Percentiles rank a stretch among this genome's conserved stretches.
phyloP scores from a whole-genome alignment of 164 flowering plant genomes.

The Aristolochia contorta region DNA sequence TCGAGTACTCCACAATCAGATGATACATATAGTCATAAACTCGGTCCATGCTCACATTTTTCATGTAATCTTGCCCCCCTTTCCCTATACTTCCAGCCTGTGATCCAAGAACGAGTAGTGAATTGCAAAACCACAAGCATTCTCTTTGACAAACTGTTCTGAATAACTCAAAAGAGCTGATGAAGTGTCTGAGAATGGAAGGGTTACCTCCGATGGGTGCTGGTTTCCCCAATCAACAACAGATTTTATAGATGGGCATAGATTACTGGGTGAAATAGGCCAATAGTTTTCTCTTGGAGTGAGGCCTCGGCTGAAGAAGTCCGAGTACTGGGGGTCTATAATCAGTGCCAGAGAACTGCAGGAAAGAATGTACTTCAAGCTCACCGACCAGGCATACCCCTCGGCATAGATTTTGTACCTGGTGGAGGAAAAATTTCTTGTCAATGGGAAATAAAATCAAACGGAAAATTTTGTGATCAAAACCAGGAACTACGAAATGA shows the following conservation, averaged over 20 bases:
- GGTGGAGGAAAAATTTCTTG: neutral
- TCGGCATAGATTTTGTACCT: conserved; percentile 92
- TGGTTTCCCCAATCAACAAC: conserved; percentile 77
- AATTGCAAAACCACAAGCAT: neutral
- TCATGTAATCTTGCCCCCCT: conserved; percentile 61
- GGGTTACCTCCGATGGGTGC: conserved; percentile 42
- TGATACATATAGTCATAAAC: conserved; percentile 87
- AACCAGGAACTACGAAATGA: neutral
- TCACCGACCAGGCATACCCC: conserved; percentile 95
- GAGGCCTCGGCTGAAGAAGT: conserved; percentile 84
- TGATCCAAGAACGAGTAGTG: neutral
- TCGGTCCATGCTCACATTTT: conserved; percentile 42
- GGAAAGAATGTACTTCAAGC: conserved; percentile 74
- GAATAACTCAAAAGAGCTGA: too few species aligned
- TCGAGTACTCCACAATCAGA: conserved; percentile 58
- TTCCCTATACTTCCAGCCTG: conserved; percentile 78
- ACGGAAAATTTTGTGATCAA: neutral
- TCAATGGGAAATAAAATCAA: conserved; percentile 2
- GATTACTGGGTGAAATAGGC: conserved; percentile 40
- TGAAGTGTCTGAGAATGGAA: neutral
- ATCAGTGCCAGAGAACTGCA: conserved; percentile 65
- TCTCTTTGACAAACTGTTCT: too few species aligned
- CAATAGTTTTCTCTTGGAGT: conserved; percentile 45
- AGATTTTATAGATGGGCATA: conserved; percentile 54
- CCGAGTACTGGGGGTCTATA: conserved; percentile 58